phyloP scores from a whole-genome alignment of 257 asterid species.

The Lavandula angustifolia region DNA sequence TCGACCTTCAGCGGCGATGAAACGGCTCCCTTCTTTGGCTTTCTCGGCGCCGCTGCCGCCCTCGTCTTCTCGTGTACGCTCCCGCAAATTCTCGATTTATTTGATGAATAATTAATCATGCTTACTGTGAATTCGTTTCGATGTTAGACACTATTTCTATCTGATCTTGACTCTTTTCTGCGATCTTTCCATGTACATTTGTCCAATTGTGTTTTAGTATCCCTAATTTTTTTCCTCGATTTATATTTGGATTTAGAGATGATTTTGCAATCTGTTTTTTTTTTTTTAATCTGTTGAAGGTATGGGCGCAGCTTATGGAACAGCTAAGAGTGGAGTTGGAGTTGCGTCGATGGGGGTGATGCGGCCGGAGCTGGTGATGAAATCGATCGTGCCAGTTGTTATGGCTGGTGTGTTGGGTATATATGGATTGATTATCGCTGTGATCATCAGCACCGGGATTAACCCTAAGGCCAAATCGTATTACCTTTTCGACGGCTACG shows the following conservation, averaged over 20 bases:
- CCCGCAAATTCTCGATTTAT: background rate
- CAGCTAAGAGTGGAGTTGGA: slow-evolving; percentile 87
- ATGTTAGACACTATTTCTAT: background rate
- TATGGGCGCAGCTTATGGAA: slow-evolving; percentile 88
- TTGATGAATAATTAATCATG: background rate
- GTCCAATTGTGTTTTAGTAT: background rate
- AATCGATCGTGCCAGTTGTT: slow-evolving; percentile 81
- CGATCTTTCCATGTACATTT: background rate
- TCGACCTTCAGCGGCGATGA: slow-evolving; percentile 65
- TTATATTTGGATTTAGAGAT: background rate
- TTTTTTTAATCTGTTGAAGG: slow-evolving; percentile 47
- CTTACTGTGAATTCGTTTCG: background rate
- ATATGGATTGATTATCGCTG: slow-evolving; percentile 81
- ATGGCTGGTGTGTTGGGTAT: slow-evolving; percentile 94
- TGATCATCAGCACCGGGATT: slow-evolving; percentile 79
- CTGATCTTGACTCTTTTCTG: background rate
- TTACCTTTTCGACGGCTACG: slow-evolving; percentile 83
- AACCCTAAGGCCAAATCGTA: slow-evolving; percentile 79
- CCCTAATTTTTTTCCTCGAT: background rate
- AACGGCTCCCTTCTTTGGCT: slow-evolving; percentile 68
- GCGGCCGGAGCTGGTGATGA: slow-evolving; percentile 89
- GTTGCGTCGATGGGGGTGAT: slow-evolving; percentile 92
- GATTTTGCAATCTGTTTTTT: background rate
- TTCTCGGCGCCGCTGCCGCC: slow-evolving; percentile 66
- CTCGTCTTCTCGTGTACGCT: slow-evolving; percentile 64